Evolutionary conservation across 2,329 filamentous ascomycete species (phyloP), one percentile per base, ranked within the genome.

Genomic region (Diaporthe australafricana): DNA sequence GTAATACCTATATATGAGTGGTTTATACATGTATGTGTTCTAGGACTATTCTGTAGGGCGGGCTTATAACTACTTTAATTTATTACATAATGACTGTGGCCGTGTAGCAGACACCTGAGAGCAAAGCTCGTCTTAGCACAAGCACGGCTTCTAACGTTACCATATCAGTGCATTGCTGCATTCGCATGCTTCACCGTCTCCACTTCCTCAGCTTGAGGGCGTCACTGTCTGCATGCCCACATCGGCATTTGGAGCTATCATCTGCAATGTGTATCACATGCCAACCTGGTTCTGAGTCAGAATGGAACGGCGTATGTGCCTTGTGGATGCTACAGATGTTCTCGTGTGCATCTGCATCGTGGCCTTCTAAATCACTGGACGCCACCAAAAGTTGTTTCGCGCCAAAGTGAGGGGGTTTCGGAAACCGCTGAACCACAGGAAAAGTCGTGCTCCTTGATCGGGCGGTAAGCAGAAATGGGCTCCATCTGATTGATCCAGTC

Each of bases 341-440:
- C 27, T 12, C 11, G 60, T 30, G 7, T 63, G 42, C 60, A 48
- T 63, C 60, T 63, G 60, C 60, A 47, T 27, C 30, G 30, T 48
- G 42, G n/a, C 60, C 20, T 20, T 25, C 42, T n/a, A 22, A 20
- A 48, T 63, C 16, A 63, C 60, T 48, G 60, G 60, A 63, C 60
- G 60, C 60, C 60, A 63, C 60, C 16, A 48, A 20, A 20, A 42
- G 1, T 48, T 48, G 12, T 20, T 48, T 27, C 20, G 35, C 27
- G 20, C 47, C 30, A 48, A n/a, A 62, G 8, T 48, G 42, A 63
- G 60, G 60, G 42, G 60, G 27, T 6, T 9, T 25, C 27, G 60
- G 14, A 7, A 11, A 38, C 4, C 48, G 42, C 17, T 17, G 25
- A 45, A 14, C n/a, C 12, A 45, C 32, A 9, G 25, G 22, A 38